Base-by-base conservation (phyloP, 441 rosid species). In the Populus hybrid region DNA sequence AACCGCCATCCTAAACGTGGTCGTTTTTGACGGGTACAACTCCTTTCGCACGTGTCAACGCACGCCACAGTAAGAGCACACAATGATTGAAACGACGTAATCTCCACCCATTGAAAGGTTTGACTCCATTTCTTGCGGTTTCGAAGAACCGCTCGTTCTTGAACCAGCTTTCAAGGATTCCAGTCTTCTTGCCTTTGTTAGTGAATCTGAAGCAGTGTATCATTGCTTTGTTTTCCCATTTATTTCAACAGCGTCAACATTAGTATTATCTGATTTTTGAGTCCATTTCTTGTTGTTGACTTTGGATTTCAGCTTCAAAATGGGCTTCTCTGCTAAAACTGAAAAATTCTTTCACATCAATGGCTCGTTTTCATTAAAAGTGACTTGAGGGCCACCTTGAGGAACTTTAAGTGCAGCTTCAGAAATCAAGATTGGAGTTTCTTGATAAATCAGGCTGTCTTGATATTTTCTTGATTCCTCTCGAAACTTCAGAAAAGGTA, bases 51-150 rank as follows among this genome's bases (percentile, higher is more conserved):
- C 97, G 87, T 4, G 98, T 93, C 70, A 93, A 98, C 5, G 87
- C 88, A 35, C 90, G 84, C 99, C 99, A 95, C 6, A 93, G 86
- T n/a, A 86, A 89, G 90, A 42, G 95, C 93, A 61, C 91, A 85
- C 8, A 95, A 84, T 5, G 98, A 91, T 75, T 95, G 99, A 53
- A 95, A 95, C 7, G 98, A 95, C 14, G 99, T 93, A 75, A 93
- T 91, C 86, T 72, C 75, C 3, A 67, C n/a, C 72, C 8, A 74
- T 80, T 6, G 53, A 42, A 3, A 42, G 53, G 18, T 42, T 42
- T 42, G 53, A 14, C 65, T 19, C 83, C 72, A 71, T 73, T n/a
- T 68, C 75, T 24, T 35, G 76, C 63, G 42, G 82, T 70, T 78
- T 84, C 3, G 83, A 69, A n/a, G n/a, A 70, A 75, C 86, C 74